Evolutionary conservation across 139 green algal genomes (phyloP).

Genomic region (Micractinium conductrix): DNA sequence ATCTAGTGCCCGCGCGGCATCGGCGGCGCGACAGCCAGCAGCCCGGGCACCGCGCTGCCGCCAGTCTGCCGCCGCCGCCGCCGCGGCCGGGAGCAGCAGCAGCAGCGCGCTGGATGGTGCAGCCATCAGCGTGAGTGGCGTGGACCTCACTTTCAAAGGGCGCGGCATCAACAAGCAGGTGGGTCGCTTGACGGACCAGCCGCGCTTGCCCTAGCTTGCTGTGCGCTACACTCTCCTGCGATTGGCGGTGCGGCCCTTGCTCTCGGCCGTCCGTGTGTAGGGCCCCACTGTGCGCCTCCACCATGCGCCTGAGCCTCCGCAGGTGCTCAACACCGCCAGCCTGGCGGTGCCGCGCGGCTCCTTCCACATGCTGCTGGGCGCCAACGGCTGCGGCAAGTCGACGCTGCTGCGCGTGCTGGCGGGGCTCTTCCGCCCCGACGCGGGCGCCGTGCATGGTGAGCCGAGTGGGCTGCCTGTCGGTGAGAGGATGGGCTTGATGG

Average conservation of each 20-base stretch:
- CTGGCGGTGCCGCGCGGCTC: constrained; percentile 65
- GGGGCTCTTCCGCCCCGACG: constrained; percentile 72
- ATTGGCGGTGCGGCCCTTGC: background rate
- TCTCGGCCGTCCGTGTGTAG: background rate
- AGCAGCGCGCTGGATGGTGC: background rate
- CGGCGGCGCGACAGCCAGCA: too few relatives aligned
- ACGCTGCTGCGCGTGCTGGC: constrained; percentile 88
- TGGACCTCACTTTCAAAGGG: constrained; percentile 29
- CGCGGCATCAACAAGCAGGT: constrained; percentile 23
- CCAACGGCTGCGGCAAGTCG: constrained; percentile 86
- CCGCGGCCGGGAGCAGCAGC: background rate
- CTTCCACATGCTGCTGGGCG: constrained; percentile 94
- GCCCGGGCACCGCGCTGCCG: too few relatives aligned
- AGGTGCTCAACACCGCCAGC: constrained; percentile 17
- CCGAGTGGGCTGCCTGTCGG: too few relatives aligned
- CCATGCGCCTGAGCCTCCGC: too few relatives aligned
- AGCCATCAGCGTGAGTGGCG: constrained; percentile 24
- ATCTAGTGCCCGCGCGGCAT: too few relatives aligned
- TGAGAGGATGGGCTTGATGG: too few relatives aligned
- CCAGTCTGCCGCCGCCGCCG: background rate
- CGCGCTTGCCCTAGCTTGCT: background rate
- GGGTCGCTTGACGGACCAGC: background rate
- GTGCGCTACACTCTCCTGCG: too few relatives aligned
- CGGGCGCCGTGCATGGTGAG: constrained; percentile 54
- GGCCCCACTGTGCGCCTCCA: background rate